Evolutionary conservation across 352 stramenopile genomes (phyloP), one percentile per base, ranked within the genome.

Genomic region (Salisapilia sapeloensis): DNA sequence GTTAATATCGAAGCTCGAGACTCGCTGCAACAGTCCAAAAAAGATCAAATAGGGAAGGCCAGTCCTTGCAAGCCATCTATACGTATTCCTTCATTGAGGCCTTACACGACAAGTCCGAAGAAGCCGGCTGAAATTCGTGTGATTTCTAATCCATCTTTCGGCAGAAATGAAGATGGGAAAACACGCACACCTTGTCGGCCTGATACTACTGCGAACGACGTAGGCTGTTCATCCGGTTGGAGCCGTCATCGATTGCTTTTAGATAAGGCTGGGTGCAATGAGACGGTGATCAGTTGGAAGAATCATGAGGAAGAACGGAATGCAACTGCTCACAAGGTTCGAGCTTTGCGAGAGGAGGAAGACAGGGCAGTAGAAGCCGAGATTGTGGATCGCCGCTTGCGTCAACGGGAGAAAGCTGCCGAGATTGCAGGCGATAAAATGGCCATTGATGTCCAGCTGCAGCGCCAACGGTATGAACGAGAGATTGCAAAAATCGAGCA

Each of bases 361-460:
- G 67, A 82, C 37, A 54, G 65, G 6, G 67, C 63, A 4, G 66
- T 60, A 25, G 58, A 80, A 26, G 67, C 65, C 14, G 41, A 63
- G 13, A 76, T 81, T 29, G 59, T 83, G 24, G 67, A 86, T 44
- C 61, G 56, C 10, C 54, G 60, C 12, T 77, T 78, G 49, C 31
- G 71, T 4, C 63, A 84, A 39, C 53, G 64, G 6, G 67, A 81
- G 22, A 48, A 69, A 35, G 56, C 57, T 0, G 70, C 53, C 3
- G 57, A 74, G 35, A 36, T 65, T n/a, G 60, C 66, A 1, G 53
- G 51, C 1, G 61, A 70, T 20, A 64, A 71, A 35, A 43, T 84
- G 15, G 61, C 77, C 8, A 61, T 82, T 16, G 51, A 77, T 35
- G 63, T 82, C 33, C 75, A 80, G 33, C 43, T 84, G 11, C 64